Base-by-base conservation (phyloP, 805 yeast genomes). In the Pichia sporocuriosa region DNA sequence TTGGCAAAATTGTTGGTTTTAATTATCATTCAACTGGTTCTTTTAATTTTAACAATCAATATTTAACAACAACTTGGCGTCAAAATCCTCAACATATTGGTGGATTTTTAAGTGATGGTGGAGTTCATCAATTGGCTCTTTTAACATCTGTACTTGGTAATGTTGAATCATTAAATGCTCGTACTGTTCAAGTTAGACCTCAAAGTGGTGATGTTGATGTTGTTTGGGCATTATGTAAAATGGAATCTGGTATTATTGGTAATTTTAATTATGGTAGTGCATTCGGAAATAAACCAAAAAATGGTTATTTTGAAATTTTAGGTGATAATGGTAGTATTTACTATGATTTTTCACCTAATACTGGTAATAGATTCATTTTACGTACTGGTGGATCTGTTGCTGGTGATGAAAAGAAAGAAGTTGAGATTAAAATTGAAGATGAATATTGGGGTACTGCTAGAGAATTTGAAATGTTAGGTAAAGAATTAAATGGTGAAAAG, bases 51-150 rank as follows among this genome's bases (percentile, higher is more conserved):
- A 54, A 65, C 43, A 79, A 73, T 64, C 76, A 81, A 56, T 84
- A 83, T 56, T 58, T 78, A 45, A 60, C 66, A 19, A 89, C 97
- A 2, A 42, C 79, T 13, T 90, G 97, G 97, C 81, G 97, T 72
- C 77, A 74, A 58, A 70, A 80, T 36, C 97, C 97, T 25, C 81
- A 86, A 62, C 97, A 90, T 59, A 75, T 88, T 51, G 97, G 97
- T 41, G 97, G 97, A 0, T 89, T 70, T 63, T 68, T 90, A 54
- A 81, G 90, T 44, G 97, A 90, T 56, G 97, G 96, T 56, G 97
- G 97, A 59, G 97, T 90, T 20, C 97, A 90, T 64, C 97, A 89
- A 62, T 67, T 89, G 60, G 96, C 96, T 3, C 66, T 87, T 29
- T 72, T 89, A 49, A 87, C 95, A 8, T 86, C 78, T 45, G 78